Evolutionary conservation across 2,329 filamentous ascomycete genomes (phyloP), one percentile per base, ranked within the genome.

Genomic region (Incumbomyces delicatus): DNA sequence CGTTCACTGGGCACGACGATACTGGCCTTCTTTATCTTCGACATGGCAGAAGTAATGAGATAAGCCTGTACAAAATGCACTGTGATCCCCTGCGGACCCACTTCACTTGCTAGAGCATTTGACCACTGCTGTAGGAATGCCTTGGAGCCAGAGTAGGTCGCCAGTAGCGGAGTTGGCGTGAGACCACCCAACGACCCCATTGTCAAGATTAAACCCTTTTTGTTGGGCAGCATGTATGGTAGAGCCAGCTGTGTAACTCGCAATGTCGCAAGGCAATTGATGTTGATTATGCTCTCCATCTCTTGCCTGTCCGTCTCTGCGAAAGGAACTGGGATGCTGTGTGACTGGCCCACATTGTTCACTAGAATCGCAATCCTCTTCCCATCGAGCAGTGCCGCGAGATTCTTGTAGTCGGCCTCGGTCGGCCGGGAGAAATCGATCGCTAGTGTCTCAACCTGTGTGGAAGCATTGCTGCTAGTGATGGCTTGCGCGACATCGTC

Each of bases 61-160:
- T 98, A 94, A 58, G 85, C 88, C 57, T 96, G 78, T 22, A 94
- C 83, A 41, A 96, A 78, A 66, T 96, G 82, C n/a, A 95, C 88
- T 53, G 87, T 83, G 34, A 98, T 80, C 48, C 87, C 85, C 58
- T 85, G 75, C 1, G 82, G 78, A 53, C 83, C 79, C 27, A 98
- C 76, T 67, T 98, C 92, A 12, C 83, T 78, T 1, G 83, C 85
- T 12, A 98, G 76, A 10, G 92, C 81, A 5, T 81, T 84, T 55
- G 85, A 95, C 92, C 92, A 98, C 62, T 94, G 83, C 69, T 96
- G 90, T 41, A 98, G 76, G 76, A 98, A 98, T 1, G 92, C 90
- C 71, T 98, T 98, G 78, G 85, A 92, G 55, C 92, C 92, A 37
- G 87, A 94, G 75, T 98, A 98, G 2, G 92, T 96, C 11, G 92